These are phyloP conservation scores for Jatropha multifida DNA, from an alignment of 441 rosid genomes.

Conservation along the genomic window DNA sequence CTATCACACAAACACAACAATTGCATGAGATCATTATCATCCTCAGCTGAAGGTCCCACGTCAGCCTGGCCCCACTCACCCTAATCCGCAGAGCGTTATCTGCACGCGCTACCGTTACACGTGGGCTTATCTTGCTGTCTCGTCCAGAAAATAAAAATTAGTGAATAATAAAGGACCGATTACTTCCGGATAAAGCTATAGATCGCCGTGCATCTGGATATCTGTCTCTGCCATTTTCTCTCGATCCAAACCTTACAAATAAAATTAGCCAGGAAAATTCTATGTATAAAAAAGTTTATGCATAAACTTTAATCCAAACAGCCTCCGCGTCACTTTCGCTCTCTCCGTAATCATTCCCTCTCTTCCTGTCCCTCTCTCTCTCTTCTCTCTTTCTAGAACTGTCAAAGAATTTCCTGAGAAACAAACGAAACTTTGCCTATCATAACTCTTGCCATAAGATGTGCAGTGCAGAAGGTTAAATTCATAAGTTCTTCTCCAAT, in stretches of 20 bases:
- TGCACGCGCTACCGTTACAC: conserved; percentile 1
- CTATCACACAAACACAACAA: not conserved
- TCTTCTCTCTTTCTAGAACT: not conserved
- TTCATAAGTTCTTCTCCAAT: conserved; percentile 25
- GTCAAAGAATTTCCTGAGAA: conserved; percentile 26
- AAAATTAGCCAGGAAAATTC: conserved; percentile 3
- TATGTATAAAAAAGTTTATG: not conserved
- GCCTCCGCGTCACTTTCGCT: conserved; percentile 23
- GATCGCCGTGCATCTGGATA: no score
- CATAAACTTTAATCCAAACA: not conserved
- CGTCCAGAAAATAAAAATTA: not conserved
- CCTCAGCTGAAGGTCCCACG: conserved; percentile 29
- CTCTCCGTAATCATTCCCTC: no score
- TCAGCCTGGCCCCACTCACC: conserved; percentile 18
- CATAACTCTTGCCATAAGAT: conserved; percentile 8
- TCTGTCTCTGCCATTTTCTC: conserved; percentile 11
- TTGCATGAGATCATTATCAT: conserved; percentile 14
- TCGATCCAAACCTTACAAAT: conserved; percentile 17
- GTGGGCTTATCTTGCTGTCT: not conserved
- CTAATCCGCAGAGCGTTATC: conserved; percentile 17
- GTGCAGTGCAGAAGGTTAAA: not conserved
- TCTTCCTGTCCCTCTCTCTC: no score
- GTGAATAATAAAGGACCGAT: not conserved
- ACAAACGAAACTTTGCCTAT: conserved; percentile 30
- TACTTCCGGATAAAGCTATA: not conserved